Base-by-base conservation (phyloP, 228 moss, liverwort and hornwort species). In the Sphagnum fallax region DNA sequence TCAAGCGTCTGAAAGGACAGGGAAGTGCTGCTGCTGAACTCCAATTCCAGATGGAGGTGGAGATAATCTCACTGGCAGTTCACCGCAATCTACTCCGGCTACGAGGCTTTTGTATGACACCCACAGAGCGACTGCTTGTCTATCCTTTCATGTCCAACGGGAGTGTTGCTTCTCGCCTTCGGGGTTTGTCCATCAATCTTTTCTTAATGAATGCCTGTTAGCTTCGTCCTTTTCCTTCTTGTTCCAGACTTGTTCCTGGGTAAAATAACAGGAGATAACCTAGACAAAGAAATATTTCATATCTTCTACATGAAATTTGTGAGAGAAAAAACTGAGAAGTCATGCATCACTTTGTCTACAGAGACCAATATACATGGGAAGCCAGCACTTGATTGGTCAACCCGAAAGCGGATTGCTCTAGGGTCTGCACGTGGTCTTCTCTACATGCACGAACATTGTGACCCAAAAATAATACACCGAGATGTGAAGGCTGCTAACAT, bases 111-210 rank as follows among this genome's bases (percentile, higher is more conserved):
- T 89, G 88, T 65, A 85, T 89, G 85, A 89, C 88, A 48, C 88
- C 85, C 10, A 71, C 82, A 5, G 88, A 88, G 73, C 88, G 88
- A 16, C 78, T 88, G 10, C 85, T 88, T 65, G 83, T 89, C 4
- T 89, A 89, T 61, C 88, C 88, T 18, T 89, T 83, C 76, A 89
- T 89, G 88, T 83, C 82, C 55, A 86, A 89, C 63, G 88, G 88
- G 50, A 89, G 88, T 71, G 88, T 89, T 52, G 88, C 88, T 47
- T 88, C 88, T 74, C 88, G 88, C 62, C 88, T 88, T 53, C 88
- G 88, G 68, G 87, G 87, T 87, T 48, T 6, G 77, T 67, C 63
- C 4, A 4, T 55, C 55, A 4, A 55, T 8, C 63, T n/a, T 16
- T 64, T 48, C 8, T 64, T 60, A 11, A 11, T 11, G 59, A 60